Evolutionary conservation across 2,329 filamentous ascomycete species (phyloP).

Genomic region (Paraphaeosphaeria minitans): DNA sequence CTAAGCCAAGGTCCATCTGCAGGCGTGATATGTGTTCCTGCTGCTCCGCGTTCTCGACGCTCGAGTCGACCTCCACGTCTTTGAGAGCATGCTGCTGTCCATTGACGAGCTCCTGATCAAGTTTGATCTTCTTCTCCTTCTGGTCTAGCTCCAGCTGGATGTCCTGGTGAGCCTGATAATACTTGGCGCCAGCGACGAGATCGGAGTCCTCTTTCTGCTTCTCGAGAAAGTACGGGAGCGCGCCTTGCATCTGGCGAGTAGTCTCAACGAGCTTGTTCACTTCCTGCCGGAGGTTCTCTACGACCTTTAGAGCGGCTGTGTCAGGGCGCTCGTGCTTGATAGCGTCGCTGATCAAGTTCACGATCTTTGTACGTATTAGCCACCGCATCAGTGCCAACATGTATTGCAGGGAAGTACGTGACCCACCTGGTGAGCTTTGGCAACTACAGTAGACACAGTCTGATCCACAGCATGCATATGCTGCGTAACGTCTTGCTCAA

Average conservation of each 20-base stretch:
- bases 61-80: conserved; percentile 26
- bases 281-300: conserved; percentile 33
- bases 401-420: background rate
- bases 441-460: conserved; percentile 23
- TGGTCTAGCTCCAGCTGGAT: conserved; percentile 31
- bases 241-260: no score
- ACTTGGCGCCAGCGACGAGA: conserved; percentile 27
- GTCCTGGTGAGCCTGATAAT: conserved; percentile 31
- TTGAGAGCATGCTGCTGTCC: conserved; percentile 36
- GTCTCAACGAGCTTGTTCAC: conserved; percentile 29
- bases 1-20: conserved; percentile 35
- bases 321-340: conserved; percentile 20
- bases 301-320: conserved; percentile 15
- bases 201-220: no score
- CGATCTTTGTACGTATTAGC: conserved; percentile 13
- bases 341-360: conserved; percentile 29
- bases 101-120: conserved; percentile 34
- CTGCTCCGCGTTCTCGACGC: conserved; percentile 23
- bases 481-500: conserved; percentile 31
- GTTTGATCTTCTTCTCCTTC: conserved; percentile 36
- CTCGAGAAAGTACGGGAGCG: no score
- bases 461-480: conserved; percentile 23
- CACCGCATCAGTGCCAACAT: background rate
- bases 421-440: conserved; percentile 24
- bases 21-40: conserved; percentile 34